Percentiles rank a stretch among this genome's conserved stretches.
These are phyloP conservation scores for Fulvia fulva DNA, from an alignment of 2,329 filamentous ascomycete species.

Conservation along the genomic window DNA sequence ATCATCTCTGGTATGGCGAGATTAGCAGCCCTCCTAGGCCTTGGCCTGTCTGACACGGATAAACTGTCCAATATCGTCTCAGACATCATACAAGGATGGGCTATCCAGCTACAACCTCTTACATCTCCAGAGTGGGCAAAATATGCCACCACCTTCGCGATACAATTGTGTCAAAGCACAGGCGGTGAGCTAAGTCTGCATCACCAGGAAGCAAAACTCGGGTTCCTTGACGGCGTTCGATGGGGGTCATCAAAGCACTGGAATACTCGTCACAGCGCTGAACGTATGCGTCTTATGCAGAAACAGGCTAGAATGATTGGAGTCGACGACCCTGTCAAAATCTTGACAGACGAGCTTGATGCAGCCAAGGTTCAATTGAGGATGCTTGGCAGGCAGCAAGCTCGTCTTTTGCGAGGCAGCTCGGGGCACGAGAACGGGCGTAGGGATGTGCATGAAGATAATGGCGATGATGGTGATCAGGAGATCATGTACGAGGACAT, in stretches of 20 bases:
- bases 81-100: constrained; percentile 17
- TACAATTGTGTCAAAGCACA: not conserved
- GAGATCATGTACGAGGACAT: no score
- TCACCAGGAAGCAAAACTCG: not conserved
- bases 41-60: not conserved
- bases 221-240: not conserved
- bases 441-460: not conserved
- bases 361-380: not conserved
- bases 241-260: not conserved
- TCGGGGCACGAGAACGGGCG: not conserved
- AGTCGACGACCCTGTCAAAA: not conserved
- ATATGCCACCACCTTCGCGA: constrained; percentile 2
- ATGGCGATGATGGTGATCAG: not conserved
- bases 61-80: constrained; percentile 13
- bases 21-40: constrained; percentile 4
- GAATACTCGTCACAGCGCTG: not conserved
- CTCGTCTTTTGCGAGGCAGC: not conserved
- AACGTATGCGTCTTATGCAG: not conserved
- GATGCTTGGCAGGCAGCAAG: not conserved
- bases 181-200: not conserved
- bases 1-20: constrained; percentile 7
- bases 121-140: constrained; percentile 4
- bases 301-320: not conserved
- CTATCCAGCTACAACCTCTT: not conserved
- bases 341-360: constrained; percentile 1